Percentiles rank a stretch among this genome's conserved stretches.
These are phyloP conservation scores for Lophiotrema nucula DNA, from an alignment of 495 filamentous ascomycete genomes.

Conservation along the genomic window DNA sequence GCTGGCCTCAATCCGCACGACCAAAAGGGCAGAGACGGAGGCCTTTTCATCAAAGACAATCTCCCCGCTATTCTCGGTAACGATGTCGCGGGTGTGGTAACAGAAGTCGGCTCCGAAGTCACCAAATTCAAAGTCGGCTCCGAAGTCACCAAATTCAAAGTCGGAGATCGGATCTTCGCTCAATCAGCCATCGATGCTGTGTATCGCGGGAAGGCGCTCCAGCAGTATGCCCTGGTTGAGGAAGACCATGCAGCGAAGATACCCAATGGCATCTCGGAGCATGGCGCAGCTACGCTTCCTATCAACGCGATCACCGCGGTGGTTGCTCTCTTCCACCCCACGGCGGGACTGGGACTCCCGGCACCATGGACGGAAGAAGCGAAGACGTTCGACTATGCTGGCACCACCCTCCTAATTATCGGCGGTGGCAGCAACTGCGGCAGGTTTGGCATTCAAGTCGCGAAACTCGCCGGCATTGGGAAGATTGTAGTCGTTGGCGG, in stretches of 20 bases:
- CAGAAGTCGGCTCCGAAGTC: conserved; percentile 33
- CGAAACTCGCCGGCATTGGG: conserved; percentile 34
- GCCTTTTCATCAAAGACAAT: conserved; percentile 34
- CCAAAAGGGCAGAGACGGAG: conserved; percentile 30
- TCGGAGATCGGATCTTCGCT: conserved; percentile 31
- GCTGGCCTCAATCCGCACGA: conserved; percentile 41
- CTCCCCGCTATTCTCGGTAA: conserved; percentile 33
- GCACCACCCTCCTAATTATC: conserved; percentile 35
- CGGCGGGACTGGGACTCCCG: conserved; percentile 24
- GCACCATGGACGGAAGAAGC: conserved; percentile 19
- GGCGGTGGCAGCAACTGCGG: conserved; percentile 36
- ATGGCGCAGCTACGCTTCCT: conserved; percentile 38
- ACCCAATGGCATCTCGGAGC: conserved; percentile 32
- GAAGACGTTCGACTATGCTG: conserved; percentile 32
- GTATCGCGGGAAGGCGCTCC: conserved; percentile 21
- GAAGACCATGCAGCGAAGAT: conserved; percentile 25
- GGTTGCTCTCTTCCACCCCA: conserved; percentile 38
- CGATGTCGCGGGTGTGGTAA: conserved; percentile 37
- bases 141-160: conserved; percentile 21
- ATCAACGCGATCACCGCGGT: conserved; percentile 34
- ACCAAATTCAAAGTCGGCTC: conserved; percentile 27
- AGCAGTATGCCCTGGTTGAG: conserved; percentile 39
- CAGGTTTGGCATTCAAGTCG: conserved; percentile 21
- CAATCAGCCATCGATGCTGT: neutral
- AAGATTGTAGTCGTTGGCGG: conserved; percentile 34